These are phyloP conservation scores for Russula ochroleuca DNA, from an alignment of 768 basidiomycete species.

Conservation along the genomic window DNA sequence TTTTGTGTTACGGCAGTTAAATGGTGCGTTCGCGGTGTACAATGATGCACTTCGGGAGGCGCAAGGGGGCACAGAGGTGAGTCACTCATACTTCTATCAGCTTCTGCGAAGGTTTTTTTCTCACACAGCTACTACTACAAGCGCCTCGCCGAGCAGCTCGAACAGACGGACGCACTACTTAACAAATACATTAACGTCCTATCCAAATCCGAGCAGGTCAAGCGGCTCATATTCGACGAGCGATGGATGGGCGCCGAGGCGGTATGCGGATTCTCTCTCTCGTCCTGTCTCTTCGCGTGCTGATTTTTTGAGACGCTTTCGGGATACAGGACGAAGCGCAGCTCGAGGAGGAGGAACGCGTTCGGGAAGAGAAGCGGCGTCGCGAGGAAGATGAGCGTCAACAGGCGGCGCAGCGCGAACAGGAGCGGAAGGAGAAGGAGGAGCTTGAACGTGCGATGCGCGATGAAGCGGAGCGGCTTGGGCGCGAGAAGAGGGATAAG, in stretches of 20 bases:
- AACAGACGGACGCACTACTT: constrained; percentile 66
- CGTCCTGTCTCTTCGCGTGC: not conserved
- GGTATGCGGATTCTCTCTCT: constrained; percentile 37
- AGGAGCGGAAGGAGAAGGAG: constrained; percentile 49
- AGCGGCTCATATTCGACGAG: constrained; percentile 70
- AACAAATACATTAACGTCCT: constrained; percentile 71
- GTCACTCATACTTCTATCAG: constrained; percentile 25
- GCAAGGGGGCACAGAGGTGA: constrained; percentile 66
- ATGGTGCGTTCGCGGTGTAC: constrained; percentile 61
- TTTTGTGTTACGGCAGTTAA: constrained; percentile 67
- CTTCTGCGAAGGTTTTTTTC: not conserved
- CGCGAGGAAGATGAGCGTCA: constrained; percentile 37
- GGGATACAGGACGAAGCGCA: constrained; percentile 52
- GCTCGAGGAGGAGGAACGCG: constrained; percentile 44
- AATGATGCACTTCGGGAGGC: constrained; percentile 63
- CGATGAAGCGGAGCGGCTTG: constrained; percentile 41
- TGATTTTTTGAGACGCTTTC: not conserved
- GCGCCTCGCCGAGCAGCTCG: constrained; percentile 63
- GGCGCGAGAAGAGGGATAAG: constrained; percentile 45
- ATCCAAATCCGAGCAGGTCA: constrained; percentile 62
- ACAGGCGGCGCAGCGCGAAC: constrained; percentile 36
- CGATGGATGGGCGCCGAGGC: constrained; percentile 70
- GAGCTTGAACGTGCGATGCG: constrained; percentile 44
- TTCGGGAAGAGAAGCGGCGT: constrained; percentile 38
- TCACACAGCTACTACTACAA: constrained; percentile 4